phyloP scores from a whole-genome alignment of 1,284 basidiomycete genomes.

The Cryptococcus sp. region DNA sequence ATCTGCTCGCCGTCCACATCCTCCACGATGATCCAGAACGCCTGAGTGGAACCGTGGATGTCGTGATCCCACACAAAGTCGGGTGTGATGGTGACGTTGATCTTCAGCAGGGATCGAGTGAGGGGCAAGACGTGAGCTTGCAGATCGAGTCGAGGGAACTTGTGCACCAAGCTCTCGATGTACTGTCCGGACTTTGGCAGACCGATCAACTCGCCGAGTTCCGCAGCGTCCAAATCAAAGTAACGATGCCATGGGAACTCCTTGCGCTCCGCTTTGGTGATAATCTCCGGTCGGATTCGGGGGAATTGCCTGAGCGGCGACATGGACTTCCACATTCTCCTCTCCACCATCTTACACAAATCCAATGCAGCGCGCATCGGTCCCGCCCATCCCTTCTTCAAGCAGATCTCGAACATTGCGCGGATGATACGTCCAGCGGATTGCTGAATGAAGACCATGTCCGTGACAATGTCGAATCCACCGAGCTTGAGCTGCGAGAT shows the following conservation, averaged over 20 bases:
- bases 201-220: constrained; percentile 91
- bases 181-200: constrained; percentile 88
- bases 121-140: constrained; percentile 94
- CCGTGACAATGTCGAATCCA: constrained; percentile 94
- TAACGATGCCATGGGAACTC: constrained; percentile 99
- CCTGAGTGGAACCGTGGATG: constrained; percentile 82
- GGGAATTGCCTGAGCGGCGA: constrained; percentile 96
- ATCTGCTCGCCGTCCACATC: constrained; percentile 97
- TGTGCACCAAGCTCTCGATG: constrained; percentile 93
- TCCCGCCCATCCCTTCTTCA: constrained; percentile 97
- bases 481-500: constrained; percentile 94
- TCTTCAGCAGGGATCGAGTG: constrained; percentile 81
- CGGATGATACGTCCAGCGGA: constrained; percentile 91
- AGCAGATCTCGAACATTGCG: constrained; percentile 96
- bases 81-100: constrained; percentile 87
- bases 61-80: constrained; percentile 98
- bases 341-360: constrained; percentile 96
- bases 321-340: constrained; percentile 96
- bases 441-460: constrained; percentile 97
- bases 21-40: constrained; percentile 91
- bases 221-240: constrained; percentile 84
- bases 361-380: constrained; percentile 89
- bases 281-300: constrained; percentile 64
- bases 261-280: constrained; percentile 92
- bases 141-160: constrained; percentile 90